phyloP scores from a whole-genome alignment of 2,329 filamentous ascomycete species.

The Pyrenophora tritici-repentis region DNA sequence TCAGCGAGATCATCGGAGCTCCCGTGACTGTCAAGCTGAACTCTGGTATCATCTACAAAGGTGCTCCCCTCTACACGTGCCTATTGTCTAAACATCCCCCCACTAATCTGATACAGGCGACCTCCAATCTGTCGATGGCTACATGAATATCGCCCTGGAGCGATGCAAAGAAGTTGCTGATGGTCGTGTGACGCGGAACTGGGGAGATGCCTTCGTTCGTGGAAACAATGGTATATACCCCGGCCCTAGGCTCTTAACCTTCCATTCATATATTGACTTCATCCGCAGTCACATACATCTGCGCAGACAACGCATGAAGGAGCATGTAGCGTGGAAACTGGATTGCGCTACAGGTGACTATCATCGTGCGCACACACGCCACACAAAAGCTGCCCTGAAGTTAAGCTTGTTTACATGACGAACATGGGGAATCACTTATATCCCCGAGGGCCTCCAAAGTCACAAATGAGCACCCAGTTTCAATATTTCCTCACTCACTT shows the following conservation, averaged over 20 bases:
- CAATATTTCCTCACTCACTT: not conserved
- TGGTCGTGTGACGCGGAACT: conserved; percentile 78
- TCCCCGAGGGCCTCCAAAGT: not conserved
- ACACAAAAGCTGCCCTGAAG: not conserved
- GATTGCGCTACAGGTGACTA: not conserved
- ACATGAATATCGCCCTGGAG: conserved; percentile 99
- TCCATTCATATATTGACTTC: conserved; percentile 14
- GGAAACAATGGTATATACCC: conserved; percentile 81
- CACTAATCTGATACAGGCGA: conserved; percentile 66
- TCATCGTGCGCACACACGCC: not conserved
- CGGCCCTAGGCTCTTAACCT: not conserved
- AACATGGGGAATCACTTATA: not conserved
- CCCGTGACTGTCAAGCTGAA: conserved; percentile 97
- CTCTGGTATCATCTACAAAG: conserved; percentile 98
- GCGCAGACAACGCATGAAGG: conserved; percentile 35
- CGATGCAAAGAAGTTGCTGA: conserved; percentile 92
- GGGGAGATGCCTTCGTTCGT: conserved; percentile 93
- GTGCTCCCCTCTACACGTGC: conserved; percentile 52
- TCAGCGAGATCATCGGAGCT: conserved; percentile 92
- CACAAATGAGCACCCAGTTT: not conserved
- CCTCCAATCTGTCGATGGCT: conserved; percentile 94
- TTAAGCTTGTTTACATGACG: not conserved
- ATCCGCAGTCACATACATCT: conserved; percentile 37
- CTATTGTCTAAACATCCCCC: not conserved
- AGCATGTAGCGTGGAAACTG: not conserved